Base-by-base conservation (phyloP, 2,329 filamentous ascomycete genomes). In the Sporothrix humicola region DNA sequence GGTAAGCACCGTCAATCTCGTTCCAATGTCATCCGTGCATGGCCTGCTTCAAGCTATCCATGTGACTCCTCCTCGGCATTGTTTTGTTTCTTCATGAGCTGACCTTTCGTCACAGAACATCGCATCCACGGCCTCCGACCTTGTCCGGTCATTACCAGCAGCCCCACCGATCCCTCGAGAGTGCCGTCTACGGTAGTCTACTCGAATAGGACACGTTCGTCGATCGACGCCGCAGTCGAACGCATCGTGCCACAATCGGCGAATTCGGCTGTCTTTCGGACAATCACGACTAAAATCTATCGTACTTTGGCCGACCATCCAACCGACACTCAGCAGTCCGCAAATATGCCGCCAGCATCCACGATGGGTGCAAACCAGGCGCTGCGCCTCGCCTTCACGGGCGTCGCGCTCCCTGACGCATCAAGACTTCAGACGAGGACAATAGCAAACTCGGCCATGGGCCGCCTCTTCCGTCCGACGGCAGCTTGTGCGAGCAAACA, bases 121-220 rank as follows among this genome's bases (percentile, higher is more conserved):
- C 78, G 83, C 82, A 75, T 82, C 82, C 68, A 82, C 81, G 74
- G 82, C 82, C 8, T 79, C 83, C 69, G 84, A 85, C 52, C 76
- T 86, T 71, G 84, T 84, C 84, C 85, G 72, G 85, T 84, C 61
- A 80, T 86, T 75, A 80, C 81, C 70, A 84, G 81, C 74, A 82
- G 82, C 13, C 75, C 85, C 17, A 78, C 80, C 73, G 74, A 81
- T 23, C 81, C 84, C 9, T 84, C 81, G 77, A 78, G 78, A 76
- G 77, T 69, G 54, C 70, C 77, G 10, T 70, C 58, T 23, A 70
- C 74, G 44, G 31, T 61, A 48, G 17, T 52, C 12, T 4, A 31
- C 2, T 58, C 23, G 20, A 31, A 13, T 10, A 20, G 52, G 15
- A 48, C 63, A 8, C 26, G 73, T 15, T 31, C 69, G 37, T 48